A percentile compares a stretch with the other conserved stretches of the same genome.
Conservation (phyloP, 495 filamentous ascomycete genomes). For the Lophiostoma macrostomum region DNA sequence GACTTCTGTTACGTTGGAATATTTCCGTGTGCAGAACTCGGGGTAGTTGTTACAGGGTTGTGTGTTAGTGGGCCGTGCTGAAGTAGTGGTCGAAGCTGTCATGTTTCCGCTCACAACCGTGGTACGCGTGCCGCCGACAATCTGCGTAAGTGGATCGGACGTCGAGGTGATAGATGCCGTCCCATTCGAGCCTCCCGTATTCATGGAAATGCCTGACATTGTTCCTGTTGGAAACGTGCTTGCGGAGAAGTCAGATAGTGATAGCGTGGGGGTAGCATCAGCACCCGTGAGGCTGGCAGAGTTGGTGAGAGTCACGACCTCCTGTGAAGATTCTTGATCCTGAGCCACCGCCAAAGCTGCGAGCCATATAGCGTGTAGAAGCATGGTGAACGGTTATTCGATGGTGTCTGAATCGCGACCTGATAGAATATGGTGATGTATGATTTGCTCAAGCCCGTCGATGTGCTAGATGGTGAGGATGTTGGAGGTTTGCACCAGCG, state of each 20-base stretch:
- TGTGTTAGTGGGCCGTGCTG: slow-evolving; percentile 37
- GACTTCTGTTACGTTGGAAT: slow-evolving; percentile 86
- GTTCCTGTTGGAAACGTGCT: slow-evolving; percentile 12
- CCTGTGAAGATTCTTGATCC: slow-evolving; percentile 9
- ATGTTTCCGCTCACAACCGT: slow-evolving; percentile 7
- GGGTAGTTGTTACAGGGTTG: slow-evolving; percentile 78
- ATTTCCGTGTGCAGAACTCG: slow-evolving; percentile 78
- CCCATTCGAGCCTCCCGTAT: slow-evolving; percentile 11
- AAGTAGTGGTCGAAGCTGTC: slow-evolving; percentile 26
- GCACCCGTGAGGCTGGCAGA: slow-evolving; percentile 11
- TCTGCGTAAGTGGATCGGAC: slow-evolving; percentile 6
- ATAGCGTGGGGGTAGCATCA: slow-evolving; percentile 21
- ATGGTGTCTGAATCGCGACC: too few relatives aligned
- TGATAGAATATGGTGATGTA: too few relatives aligned
- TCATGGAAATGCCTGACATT: slow-evolving; percentile 2
- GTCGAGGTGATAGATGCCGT: slow-evolving; percentile 12
- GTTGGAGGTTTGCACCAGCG: too few relatives aligned
- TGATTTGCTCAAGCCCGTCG: too few relatives aligned
- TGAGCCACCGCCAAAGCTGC: slow-evolving; percentile 10
- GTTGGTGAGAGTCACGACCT: slow-evolving; percentile 12
- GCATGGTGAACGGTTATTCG: background rate
- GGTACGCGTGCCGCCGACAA: slow-evolving; percentile 18
- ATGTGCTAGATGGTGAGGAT: too few relatives aligned
- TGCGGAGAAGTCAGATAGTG: slow-evolving; percentile 22
- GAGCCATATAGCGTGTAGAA: slow-evolving; percentile 6